Evolutionary conservation across 75 land plant genomes (phyloP), one percentile per base, ranked within the genome.

Genomic region (Picea glauca): DNA sequence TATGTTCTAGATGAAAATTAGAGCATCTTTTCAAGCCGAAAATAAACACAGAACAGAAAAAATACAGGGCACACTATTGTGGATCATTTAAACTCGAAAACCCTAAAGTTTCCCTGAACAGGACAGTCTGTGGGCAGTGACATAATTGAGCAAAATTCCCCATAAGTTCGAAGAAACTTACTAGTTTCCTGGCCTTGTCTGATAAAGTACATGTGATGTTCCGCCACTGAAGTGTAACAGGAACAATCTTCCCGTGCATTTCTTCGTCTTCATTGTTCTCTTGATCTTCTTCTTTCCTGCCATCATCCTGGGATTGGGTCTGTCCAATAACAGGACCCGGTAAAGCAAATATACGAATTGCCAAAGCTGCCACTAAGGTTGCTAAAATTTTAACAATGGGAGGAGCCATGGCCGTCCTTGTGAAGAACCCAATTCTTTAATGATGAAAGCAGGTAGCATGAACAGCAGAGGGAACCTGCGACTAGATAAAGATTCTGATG

Each of bases 201-300:
- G 84, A 79, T 73, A 90, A 87, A 1, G 90, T 82, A 76, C 92
- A 93, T 0, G 89, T 88, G 62, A 93, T 83, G 75, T 87, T 83
- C 40, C 77, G 61, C 94, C 94, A 91, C 33, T 84, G 81, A 50
- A 93, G 84, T 2, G 81, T 83, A 18, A 93, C 93, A 32, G 91
- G 93, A 13, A 56, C 15, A 13, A 92, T 89, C 58, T 76, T 81
- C 13, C 82, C 84, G 32, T 50, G 14, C 1, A 62, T 20, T 62
- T 62, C 18, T 62, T 20, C n/a, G 0, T 62, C 63, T 62, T 62
- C 63, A 50, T 50, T 50, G 56, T 50, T 50, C 23, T 18, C 21
- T 62, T 20, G 21, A 62, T 62, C 63, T 62, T 62, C 63, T 62
- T 17, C 18, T 18, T 61, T 18, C 21, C 13, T 18, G 5, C 3